Evolutionary conservation across 805 yeast genomes (phyloP), one percentile per base, ranked within the genome.

Genomic region (Suhomyces sp.): DNA sequence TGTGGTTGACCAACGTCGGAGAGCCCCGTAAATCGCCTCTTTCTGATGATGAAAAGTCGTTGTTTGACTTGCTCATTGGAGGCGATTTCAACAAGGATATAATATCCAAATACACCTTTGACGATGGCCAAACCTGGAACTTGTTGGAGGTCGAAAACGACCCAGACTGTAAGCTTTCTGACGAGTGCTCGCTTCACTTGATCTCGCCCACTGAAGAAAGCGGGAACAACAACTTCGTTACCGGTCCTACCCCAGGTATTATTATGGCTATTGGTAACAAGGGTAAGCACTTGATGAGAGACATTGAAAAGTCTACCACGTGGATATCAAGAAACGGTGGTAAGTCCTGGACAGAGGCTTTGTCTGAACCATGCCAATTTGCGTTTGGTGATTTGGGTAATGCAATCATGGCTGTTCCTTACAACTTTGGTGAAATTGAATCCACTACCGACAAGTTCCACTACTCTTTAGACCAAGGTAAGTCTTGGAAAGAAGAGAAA

Each of bases 301-400:
- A 57, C n/a, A 15, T 55, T 10, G 45, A 51, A 37, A 57, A 12
- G n/a, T 46, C 65, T 56, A 59, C 59, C 35, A 82, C 94, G 1
- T 90, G 74, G 63, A 63, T 88, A 6, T 86, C 96, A 0, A 71
- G 86, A 51, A 90, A 89, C 69, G 91, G 89, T 22, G 96, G 97
- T 24, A 61, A 75, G n/a, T 71, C 86, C 0, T 89, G 96, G 96
- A 66, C 68, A 24, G 63, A 72, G 50, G 79, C 83, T 1, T 59
- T 82, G 12, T 80, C 81, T 22, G 78, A 75, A 43, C 80, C 88
- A 2, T 73, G 81, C 37, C 54, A 75, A 3, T 82, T 80, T 55
- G 76, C 83, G 1, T 84, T 83, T 69, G 96, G 93, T 45, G 96
- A 89, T 66, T 81, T 80, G 53, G 97, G 96, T 31, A 87, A 89